phyloP scores from a whole-genome alignment of 345 rosid genomes.

The Pugionium cornutum region DNA sequence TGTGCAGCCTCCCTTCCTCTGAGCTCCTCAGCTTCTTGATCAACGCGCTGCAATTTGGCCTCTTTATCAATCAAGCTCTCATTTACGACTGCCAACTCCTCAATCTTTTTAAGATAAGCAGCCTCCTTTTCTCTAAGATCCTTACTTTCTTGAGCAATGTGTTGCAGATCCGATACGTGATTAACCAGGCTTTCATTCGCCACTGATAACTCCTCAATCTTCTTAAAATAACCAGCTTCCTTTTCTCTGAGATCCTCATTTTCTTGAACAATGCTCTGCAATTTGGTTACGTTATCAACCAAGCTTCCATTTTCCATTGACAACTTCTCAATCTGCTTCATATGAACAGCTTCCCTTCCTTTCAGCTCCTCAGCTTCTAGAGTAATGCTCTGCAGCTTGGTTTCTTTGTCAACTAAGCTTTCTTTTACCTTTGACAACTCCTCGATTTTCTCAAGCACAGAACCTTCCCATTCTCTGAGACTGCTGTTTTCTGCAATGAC shows the following conservation, averaged over 20 bases:
- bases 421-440: slow-evolving; percentile 76
- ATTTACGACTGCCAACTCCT: slow-evolving; percentile 20
- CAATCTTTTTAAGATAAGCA: slow-evolving; percentile 23
- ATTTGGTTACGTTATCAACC: slow-evolving; percentile 65
- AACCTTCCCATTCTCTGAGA: slow-evolving; percentile 37
- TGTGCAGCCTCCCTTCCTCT: slow-evolving; percentile 27
- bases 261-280: slow-evolving; percentile 54
- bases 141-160: slow-evolving; percentile 43
- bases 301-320: slow-evolving; percentile 43
- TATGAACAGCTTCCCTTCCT: slow-evolving; percentile 30
- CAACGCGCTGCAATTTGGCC: slow-evolving; percentile 55
- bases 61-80: slow-evolving; percentile 61
- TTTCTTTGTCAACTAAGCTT: slow-evolving; percentile 50
- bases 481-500: slow-evolving; percentile 41
- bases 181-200: slow-evolving; percentile 57
- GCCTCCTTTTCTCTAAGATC: slow-evolving; percentile 21
- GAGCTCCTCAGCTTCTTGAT: slow-evolving; percentile 45
- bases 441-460: slow-evolving; percentile 28
- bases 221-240: slow-evolving; percentile 29
- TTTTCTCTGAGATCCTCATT: slow-evolving; percentile 30
- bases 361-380: slow-evolving; percentile 28
- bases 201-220: slow-evolving; percentile 41
- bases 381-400: slow-evolving; percentile 28
- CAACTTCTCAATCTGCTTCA: slow-evolving; percentile 34
- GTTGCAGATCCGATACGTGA: slow-evolving; percentile 66